Conservation (phyloP, 306 rosid genomes). For the Acacia melanoxylon region DNA sequence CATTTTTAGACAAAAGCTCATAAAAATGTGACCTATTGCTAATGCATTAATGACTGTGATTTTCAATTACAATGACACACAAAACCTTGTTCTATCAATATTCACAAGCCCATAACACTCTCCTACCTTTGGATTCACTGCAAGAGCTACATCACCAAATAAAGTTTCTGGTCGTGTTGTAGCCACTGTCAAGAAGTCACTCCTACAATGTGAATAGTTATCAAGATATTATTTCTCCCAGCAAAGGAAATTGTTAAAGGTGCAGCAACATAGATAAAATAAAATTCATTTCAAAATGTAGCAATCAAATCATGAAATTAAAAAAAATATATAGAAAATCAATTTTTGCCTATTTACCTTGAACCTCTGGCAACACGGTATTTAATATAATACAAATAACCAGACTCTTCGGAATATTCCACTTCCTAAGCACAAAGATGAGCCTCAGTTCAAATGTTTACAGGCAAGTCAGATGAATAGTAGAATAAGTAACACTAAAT, state of each 20-base stretch:
- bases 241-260: constrained; percentile 8
- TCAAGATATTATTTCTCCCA: constrained; percentile 21
- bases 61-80: constrained; percentile 10
- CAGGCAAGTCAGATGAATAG: constrained; percentile 26
- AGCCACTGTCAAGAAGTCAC: constrained; percentile 86
- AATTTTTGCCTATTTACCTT: constrained; percentile 44
- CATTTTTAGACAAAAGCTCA: constrained; percentile 5
- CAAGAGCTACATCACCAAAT: constrained; percentile 96
- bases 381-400: constrained; percentile 77
- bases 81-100: not conserved
- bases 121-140: constrained; percentile 85
- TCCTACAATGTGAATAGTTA: constrained; percentile 46
- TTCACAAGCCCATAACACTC: constrained; percentile 24
- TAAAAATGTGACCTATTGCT: not conserved
- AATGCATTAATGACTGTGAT: not conserved
- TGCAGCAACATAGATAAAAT: constrained; percentile 9
- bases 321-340: not conserved
- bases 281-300: not conserved
- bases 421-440: constrained; percentile 72
- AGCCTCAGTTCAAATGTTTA: constrained; percentile 27
- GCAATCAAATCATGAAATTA: constrained; percentile 14
- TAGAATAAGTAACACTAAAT: not conserved
- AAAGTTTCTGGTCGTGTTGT: constrained; percentile 97
- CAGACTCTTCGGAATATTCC: constrained; percentile 91
- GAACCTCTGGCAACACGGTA: constrained; percentile 89